phyloP scores from a whole-genome alignment of 805 yeast genomes.

The Saturnispora mendoncae region DNA sequence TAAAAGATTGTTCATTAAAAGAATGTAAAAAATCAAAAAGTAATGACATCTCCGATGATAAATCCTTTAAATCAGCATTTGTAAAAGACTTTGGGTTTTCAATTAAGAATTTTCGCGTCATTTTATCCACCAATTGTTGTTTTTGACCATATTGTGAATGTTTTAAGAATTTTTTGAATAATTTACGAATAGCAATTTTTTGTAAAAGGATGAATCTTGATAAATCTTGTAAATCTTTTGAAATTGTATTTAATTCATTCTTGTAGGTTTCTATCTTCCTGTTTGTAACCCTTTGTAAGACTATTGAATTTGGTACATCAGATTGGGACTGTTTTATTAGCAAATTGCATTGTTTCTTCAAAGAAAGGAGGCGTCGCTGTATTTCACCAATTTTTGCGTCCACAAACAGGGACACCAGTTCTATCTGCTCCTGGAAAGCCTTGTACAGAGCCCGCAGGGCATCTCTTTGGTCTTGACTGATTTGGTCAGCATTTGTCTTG shows the following conservation, averaged over 20 bases:
- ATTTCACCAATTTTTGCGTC: conserved; percentile 62
- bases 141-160: conserved; percentile 31
- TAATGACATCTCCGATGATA: conserved; percentile 51
- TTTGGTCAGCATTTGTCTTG: background rate
- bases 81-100: conserved; percentile 48
- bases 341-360: conserved; percentile 21
- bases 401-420: conserved; percentile 53
- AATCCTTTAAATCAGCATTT: conserved; percentile 48
- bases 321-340: conserved; percentile 17
- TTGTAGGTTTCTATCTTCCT: conserved; percentile 22
- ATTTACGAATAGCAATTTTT: conserved; percentile 62
- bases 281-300: conserved; percentile 17
- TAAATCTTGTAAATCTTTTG: conserved; percentile 49
- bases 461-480: conserved; percentile 18
- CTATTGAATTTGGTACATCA: conserved; percentile 7
- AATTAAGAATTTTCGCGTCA: conserved; percentile 22
- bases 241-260: conserved; percentile 35
- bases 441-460: conserved; percentile 29
- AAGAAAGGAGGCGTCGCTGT: conserved; percentile 35
- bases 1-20: conserved; percentile 12
- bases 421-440: conserved; percentile 50
- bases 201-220: conserved; percentile 67
- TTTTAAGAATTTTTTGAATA: conserved; percentile 59
- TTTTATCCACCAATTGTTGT: conserved; percentile 27
- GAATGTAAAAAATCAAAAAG: conserved; percentile 40